Evolutionary conservation across 2,329 filamentous ascomycete species (phyloP), one percentile per base, ranked within the genome.

Genomic region (Phialocephala subalpina): DNA sequence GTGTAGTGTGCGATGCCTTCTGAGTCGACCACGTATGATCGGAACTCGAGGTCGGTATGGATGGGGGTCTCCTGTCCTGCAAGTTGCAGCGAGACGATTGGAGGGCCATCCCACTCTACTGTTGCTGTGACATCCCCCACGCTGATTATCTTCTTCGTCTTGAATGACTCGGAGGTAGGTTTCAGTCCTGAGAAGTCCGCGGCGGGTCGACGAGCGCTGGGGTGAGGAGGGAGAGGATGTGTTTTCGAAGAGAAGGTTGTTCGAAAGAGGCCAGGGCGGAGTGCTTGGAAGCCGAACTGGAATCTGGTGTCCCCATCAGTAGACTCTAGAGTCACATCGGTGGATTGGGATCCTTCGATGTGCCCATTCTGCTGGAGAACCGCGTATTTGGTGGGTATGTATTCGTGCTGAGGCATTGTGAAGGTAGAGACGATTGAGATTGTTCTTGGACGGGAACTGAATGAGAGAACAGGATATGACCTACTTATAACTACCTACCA

Each of bases 1-100:
- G 86, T 87, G 73, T 92, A 92, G 72, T 91, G 88, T 0, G 88
- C 84, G 22, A 91, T 78, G 1, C 90, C 90, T 0, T 79, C 75
- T 0, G 85, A 85, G 69, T 92, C 88, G 8, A 87, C 79, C 1
- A 82, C 84, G 69, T 92, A 93, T 0, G 90, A 91, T 11, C 90
- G 87, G 71, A 86, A 82, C 0, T 85, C 83, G 1, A 93, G 78
- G 73, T 93, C 91, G 1, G 80, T 76, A 72, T 91, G 86, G 3
- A 93, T 78, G 0, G 86, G 83, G 29, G 81, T 79, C n/a, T 81
- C 70, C 7, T 82, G 79, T 33, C 79, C 82, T 5, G 80, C 78
- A 60, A 86, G 83, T 2, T 81, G 82, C 1, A 92, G 73, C 0
- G 85, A 84, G 1, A 92, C 80, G 1, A 89, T 78, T 0, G 90